Evolutionary conservation across 2,329 filamentous ascomycete species (phyloP).

Genomic region (Harringtonia lauricola): DNA sequence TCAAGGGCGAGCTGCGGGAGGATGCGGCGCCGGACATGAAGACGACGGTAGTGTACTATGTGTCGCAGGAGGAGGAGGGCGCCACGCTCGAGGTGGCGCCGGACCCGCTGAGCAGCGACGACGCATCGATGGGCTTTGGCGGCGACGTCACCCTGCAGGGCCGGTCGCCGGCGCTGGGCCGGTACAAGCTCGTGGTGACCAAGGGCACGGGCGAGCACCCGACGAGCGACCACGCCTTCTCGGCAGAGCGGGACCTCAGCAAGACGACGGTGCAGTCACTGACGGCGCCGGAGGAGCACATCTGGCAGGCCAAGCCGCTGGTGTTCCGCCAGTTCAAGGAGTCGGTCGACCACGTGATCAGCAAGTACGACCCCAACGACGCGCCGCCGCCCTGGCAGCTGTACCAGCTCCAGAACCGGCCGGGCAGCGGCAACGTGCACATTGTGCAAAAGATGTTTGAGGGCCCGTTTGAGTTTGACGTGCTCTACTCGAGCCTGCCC

Average conservation of each 20-base stretch:
- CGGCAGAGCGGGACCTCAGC: conserved; percentile 59
- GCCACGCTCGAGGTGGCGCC: conserved; percentile 43
- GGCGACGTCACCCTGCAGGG: conserved; percentile 61
- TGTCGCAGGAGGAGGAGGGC: conserved; percentile 66
- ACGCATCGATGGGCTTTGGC: conserved; percentile 29
- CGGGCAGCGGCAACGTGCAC: conserved; percentile 68
- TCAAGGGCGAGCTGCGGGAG: conserved; percentile 68
- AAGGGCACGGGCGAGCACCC: conserved; percentile 54
- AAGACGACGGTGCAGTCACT: conserved; percentile 65
- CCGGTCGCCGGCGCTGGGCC: conserved; percentile 58
- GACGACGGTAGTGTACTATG: conserved; percentile 73
- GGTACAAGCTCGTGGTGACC: conserved; percentile 70
- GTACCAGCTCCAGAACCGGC: conserved; percentile 64
- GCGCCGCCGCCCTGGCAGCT: conserved; percentile 76
- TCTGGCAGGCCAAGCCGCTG: conserved; percentile 73
- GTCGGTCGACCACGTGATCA: conserved; percentile 35
- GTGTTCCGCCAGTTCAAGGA: conserved; percentile 43
- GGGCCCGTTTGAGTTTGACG: conserved; percentile 84
- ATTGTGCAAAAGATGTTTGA: conserved; percentile 86
- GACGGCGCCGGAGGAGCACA: conserved; percentile 50
- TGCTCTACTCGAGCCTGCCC: conserved; percentile 77
- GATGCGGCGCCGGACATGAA: conserved; percentile 57
- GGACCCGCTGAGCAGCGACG: conserved; percentile 25
- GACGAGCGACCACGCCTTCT: conserved; percentile 53
- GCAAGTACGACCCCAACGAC: conserved; percentile 42